A percentile compares a stretch with the other conserved stretches of the same genome.
phyloP scores from a whole-genome alignment of 495 filamentous ascomycete genomes.

The Annulohypoxylon stygium region DNA sequence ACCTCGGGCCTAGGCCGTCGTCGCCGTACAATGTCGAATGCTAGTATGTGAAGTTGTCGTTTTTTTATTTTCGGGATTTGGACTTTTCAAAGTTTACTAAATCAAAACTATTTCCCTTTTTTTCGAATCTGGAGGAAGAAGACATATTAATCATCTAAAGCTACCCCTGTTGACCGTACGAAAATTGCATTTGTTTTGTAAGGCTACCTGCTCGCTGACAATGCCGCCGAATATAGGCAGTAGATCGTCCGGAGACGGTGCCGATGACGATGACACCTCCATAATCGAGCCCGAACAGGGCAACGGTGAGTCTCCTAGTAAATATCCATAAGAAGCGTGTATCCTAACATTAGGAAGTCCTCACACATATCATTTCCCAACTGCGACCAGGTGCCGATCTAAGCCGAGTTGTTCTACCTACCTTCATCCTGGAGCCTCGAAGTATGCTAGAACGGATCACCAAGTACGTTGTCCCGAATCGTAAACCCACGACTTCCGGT shows the following conservation, averaged over 20 bases:
- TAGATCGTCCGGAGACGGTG: slow-evolving; percentile 61
- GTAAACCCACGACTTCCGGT: slow-evolving; percentile 1
- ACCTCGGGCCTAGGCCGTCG: slow-evolving; percentile 48
- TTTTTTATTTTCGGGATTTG: background rate
- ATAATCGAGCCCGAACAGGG: slow-evolving; percentile 82
- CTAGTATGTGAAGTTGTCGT: slow-evolving; percentile 43
- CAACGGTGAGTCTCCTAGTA: slow-evolving; percentile 66
- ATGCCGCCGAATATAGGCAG: slow-evolving; percentile 56
- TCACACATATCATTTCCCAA: slow-evolving; percentile 96
- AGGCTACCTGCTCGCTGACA: slow-evolving; percentile 30
- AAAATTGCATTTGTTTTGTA: slow-evolving; percentile 8
- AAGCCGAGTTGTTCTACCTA: slow-evolving; percentile 92
- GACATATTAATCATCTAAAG: background rate
- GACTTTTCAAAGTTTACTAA: background rate
- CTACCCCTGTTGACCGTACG: background rate
- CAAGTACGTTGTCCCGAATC: slow-evolving; percentile 69
- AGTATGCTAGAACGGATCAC: slow-evolving; percentile 99
- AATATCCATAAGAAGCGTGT: background rate
- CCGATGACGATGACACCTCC: slow-evolving; percentile 76
- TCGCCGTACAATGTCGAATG: slow-evolving; percentile 49
- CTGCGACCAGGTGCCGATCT: slow-evolving; percentile 95
- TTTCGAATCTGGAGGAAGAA: background rate
- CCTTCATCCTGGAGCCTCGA: slow-evolving; percentile 96
- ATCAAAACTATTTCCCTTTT: background rate
- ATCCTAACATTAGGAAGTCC: slow-evolving; percentile 65